A percentile compares a stretch with the other conserved stretches of the same genome.
These are phyloP conservation scores for Entophlyctis luteolus DNA, from an alignment of 192 early-diverging fungal species.

Conservation along the genomic window DNA sequence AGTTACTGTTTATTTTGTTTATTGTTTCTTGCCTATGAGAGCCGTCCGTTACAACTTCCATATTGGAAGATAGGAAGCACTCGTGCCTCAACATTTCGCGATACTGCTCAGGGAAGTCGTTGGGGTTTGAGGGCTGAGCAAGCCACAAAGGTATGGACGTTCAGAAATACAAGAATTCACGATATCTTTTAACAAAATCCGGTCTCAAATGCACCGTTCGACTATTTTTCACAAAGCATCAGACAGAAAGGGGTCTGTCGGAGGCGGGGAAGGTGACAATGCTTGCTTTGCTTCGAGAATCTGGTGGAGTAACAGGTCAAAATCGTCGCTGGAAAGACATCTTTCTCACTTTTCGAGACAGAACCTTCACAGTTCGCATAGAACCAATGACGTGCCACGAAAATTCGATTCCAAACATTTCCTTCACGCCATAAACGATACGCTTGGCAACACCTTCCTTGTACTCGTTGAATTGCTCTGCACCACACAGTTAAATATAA, in stretches of 20 bases:
- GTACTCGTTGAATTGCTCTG: slow-evolving; percentile 23
- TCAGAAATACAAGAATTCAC: no score
- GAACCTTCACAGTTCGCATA: slow-evolving; percentile 45
- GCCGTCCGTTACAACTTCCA: no score
- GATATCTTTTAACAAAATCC: no score
- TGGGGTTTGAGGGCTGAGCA: no score
- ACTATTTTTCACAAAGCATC: neutral
- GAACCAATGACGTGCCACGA: slow-evolving; percentile 65
- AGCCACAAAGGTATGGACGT: no score
- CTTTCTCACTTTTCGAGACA: slow-evolving; percentile 46
- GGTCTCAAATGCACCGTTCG: no score
- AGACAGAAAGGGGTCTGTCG: neutral
- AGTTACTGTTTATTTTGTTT: no score
- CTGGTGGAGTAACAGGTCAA: neutral
- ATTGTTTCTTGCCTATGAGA: no score
- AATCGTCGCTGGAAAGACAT: neutral
- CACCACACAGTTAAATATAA: neutral
- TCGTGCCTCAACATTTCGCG: no score
- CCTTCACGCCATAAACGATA: slow-evolving; percentile 76
- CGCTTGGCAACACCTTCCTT: slow-evolving; percentile 45
- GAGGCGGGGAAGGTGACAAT: slow-evolving; percentile 1
- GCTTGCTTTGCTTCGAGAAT: slow-evolving; percentile 19
- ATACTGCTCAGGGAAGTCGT: no score
- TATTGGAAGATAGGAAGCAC: no score
- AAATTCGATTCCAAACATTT: slow-evolving; percentile 86